A percentile compares a stretch with the other conserved stretches of the same genome.
Conservation (phyloP, 352 stramenopile genomes). For the Vaucheria bursata region DNA sequence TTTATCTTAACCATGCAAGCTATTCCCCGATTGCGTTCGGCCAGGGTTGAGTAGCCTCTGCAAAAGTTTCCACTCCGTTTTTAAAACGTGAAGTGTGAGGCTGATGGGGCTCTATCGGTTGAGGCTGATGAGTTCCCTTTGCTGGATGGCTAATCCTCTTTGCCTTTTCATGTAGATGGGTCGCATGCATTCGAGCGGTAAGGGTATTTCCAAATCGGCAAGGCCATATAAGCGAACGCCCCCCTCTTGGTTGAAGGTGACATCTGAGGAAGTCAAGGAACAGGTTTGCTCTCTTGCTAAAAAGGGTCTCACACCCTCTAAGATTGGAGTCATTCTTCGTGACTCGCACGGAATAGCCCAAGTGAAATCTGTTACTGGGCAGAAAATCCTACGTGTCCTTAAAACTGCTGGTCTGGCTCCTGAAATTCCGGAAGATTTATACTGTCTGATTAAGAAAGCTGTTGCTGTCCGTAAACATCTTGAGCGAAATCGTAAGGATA, state of each 20-base stretch:
- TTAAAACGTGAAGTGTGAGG: no score
- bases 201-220: constrained; percentile 98
- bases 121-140: constrained; percentile 6
- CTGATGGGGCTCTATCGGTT: background rate
- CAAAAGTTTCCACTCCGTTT: no score
- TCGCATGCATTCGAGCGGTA: constrained; percentile 95
- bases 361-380: constrained; percentile 94
- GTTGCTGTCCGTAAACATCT: constrained; percentile 99
- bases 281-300: constrained; percentile 99
- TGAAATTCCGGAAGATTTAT: constrained; percentile 99
- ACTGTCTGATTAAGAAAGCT: constrained; percentile 99
- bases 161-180: constrained; percentile 67
- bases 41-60: no score
- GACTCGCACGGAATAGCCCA: constrained; percentile 98
- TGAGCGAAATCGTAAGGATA: constrained; percentile 98
- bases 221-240: constrained; percentile 97
- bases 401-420: constrained; percentile 98
- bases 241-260: constrained; percentile 96
- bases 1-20: no score
- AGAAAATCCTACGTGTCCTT: constrained; percentile 98
- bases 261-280: constrained; percentile 88
- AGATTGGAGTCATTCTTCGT: constrained; percentile 99
- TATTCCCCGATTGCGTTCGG: no score
- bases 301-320: constrained; percentile 70
- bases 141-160: background rate